These are phyloP conservation scores for Lolium multiflorum DNA, from an alignment of 176 grass and related monocot genomes.

Conservation along the genomic window DNA sequence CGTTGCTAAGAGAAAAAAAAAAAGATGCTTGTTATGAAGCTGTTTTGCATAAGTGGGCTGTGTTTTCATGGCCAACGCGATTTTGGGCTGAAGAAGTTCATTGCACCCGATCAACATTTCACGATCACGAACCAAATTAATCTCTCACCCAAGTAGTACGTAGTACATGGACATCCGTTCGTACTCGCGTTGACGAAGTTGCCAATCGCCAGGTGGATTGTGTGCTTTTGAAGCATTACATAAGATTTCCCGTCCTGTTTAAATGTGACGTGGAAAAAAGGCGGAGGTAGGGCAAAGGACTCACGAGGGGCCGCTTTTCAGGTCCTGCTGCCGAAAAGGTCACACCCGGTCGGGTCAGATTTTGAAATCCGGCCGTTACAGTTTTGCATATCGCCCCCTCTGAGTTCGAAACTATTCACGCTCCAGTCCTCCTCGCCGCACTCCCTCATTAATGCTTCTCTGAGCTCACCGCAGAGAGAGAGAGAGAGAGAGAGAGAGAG, in stretches of 20 bases:
- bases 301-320: conserved; percentile 40
- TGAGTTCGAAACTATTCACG: conserved; percentile 36
- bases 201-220: conserved; percentile 11
- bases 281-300: neutral
- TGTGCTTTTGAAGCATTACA: conserved; percentile 12
- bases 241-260: neutral
- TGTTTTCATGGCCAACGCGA: no score
- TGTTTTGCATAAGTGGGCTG: no score
- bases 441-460: conserved; percentile 55
- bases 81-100: no score
- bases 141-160: no score
- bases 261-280: conserved; percentile 26
- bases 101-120: no score
- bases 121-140: no score
- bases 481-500: neutral
- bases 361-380: conserved; percentile 30
- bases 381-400: conserved; percentile 3
- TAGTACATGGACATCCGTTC: no score
- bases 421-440: neutral
- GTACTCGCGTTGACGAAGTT: neutral
- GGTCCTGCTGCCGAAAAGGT: conserved; percentile 35
- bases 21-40: no score
- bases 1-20: no score
- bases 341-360: conserved; percentile 24
- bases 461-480: conserved; percentile 25